Base-by-base conservation (phyloP, 2,329 filamentous ascomycete genomes). In the Aureobasidium melanogenum region DNA sequence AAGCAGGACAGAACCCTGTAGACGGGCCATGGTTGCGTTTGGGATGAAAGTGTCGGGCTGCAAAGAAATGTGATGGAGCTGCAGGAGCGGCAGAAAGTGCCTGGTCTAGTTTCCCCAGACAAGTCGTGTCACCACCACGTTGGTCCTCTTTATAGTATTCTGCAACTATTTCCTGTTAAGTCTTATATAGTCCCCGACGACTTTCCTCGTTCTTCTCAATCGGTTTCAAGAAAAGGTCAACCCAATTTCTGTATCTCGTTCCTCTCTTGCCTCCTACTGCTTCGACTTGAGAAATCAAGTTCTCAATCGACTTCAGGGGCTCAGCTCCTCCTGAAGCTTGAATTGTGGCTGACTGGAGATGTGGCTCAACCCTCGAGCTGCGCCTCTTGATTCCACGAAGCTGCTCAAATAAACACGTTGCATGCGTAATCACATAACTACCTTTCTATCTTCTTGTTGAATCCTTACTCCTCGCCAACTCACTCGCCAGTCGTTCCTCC, bases 11-110 rank as follows among this genome's bases (percentile, higher is more conserved):
- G 89, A 77, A 67, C 86, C 77, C 64, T 75, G 70, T 62, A 84
- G 79, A 68, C 85, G 76, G 82, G 82, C 91, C 90, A 95, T 95
- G 67, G 76, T 85, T 70, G 50, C 47, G 46, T 28, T 51, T 50
- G 26, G 43, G 57, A 50, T 41, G 57, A 47, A 48, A 24, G 41
- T 43, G 26, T 43, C 57, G 39, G 62, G 62, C 61, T 48, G 47
- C 48, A 60, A 38, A 43, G 30, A 51, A 75, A 57, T 56, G 60
- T 62, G 51, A 62, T 51, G 34, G 58, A 60, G 36, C 47, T 60
- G 58, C 47, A 54, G 34, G 58, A 48, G 58, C 58, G 58, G 58
- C 58, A 60, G 47, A 52, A 39, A 52, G 57, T 60, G 57, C 26
- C 57, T 41, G 9, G 32, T n/a, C 44, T 43, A 47, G 39, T 57